Base-by-base conservation (phyloP, 2,329 filamentous ascomycete species). In the Nannizziopsis barbatae region DNA sequence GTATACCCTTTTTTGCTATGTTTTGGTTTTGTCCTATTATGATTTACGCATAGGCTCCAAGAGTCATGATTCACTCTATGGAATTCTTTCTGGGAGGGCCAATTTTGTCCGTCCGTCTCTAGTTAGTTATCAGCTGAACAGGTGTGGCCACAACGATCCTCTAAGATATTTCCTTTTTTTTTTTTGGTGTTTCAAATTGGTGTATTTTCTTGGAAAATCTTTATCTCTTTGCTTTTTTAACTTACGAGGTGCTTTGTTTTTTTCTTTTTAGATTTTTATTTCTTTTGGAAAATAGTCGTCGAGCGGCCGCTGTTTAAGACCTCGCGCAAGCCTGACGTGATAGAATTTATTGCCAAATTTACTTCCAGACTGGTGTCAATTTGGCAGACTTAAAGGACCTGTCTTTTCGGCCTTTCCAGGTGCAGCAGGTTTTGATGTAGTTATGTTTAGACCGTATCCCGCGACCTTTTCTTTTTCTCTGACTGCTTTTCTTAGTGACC, bases 1-100 rank as follows among this genome's bases (percentile, higher is more conserved):
- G 36, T 42, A 47, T 47, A 47, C 38, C 38, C 45, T 35, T 47
- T 37, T 30, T 36, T 12, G 11, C 12, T 36, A 15, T 36, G 33
- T 36, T 12, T 36, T 41, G 10, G 12, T 35, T 44, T 44, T 44
- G 20, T 27, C 7, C 17, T n/a, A 18, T 39, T 37, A 42, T 32
- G 46, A 18, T 30, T 42, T 42, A 49, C 18, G 38, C 22, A 43
- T 44, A 35, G 38, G 39, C 40, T 49, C 31, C 35, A 36, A 32
- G 46, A 49, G 40, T 49, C 30, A 47, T 17, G 45, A 47, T 41
- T 40, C 15, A 27, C 27, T 33, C 14, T 35, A 18, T 17, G 14
- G 12, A 47, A 22, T 47, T 18, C 41, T 47, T 39, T 47, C 45
- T 37, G 30, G 14, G 45, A 47, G 45, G 41, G 42, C 5, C 4